Conservation (phyloP, 768 basidiomycete genomes). For the Naganishia vishniacii region DNA sequence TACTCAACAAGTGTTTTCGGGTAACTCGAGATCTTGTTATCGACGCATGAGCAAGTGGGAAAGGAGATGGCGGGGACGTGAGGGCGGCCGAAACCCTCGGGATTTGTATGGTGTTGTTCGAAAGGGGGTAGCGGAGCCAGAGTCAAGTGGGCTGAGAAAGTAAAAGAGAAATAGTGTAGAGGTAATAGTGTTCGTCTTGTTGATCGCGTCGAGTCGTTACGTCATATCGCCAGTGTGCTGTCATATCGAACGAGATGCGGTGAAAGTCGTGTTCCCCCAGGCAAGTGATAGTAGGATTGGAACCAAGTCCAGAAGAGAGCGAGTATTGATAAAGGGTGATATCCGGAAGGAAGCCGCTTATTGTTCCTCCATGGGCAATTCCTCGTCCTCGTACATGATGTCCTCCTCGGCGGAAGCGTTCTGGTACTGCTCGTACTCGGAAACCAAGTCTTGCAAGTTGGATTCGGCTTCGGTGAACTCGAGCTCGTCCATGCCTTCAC, state of each 20-base stretch:
- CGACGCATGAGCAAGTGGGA: not conserved
- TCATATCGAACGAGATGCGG: not conserved
- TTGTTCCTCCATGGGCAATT: slow-evolving; percentile 36
- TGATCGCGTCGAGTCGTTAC: slow-evolving; percentile 15
- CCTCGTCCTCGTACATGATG: slow-evolving; percentile 41
- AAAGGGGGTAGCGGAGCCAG: slow-evolving; percentile 18
- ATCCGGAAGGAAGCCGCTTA: slow-evolving; percentile 14
- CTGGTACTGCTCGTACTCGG: slow-evolving; percentile 73
- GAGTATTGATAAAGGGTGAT: not conserved
- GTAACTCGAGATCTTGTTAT: not conserved
- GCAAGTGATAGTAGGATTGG: not conserved
- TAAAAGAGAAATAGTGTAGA: not conserved
- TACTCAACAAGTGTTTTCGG: slow-evolving; percentile 21
- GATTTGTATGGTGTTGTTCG: slow-evolving; percentile 21
- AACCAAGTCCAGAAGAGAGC: slow-evolving; percentile 2
- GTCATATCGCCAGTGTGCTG: not conserved
- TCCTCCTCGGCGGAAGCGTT: slow-evolving; percentile 45
- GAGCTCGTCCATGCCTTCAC: slow-evolving; percentile 87
- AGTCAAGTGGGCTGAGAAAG: not conserved
- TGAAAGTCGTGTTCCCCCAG: not conserved
- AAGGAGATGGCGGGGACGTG: slow-evolving; percentile 19
- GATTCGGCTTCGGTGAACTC: slow-evolving; percentile 97
- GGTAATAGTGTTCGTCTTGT: slow-evolving; percentile 6
- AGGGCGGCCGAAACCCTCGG: slow-evolving; percentile 23
- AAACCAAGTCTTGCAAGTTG: slow-evolving; percentile 98